A percentile compares a stretch with the other conserved stretches of the same genome.
These are phyloP conservation scores for Jacaranda copaia DNA, from an alignment of 257 asterid species.

Conservation along the genomic window DNA sequence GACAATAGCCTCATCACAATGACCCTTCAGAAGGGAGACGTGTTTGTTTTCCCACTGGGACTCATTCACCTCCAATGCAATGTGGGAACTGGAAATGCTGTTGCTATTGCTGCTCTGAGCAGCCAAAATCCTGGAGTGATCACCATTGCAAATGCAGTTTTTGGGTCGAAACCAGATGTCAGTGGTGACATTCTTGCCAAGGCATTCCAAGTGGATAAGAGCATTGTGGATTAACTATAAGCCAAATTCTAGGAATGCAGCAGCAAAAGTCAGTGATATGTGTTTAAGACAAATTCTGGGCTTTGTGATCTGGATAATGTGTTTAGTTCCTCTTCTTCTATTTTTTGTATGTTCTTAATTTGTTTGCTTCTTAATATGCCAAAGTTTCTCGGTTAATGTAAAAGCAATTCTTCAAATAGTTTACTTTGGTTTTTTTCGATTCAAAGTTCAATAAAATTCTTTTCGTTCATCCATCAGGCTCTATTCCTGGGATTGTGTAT, in stretches of 20 bases:
- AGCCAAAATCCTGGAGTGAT: constrained; percentile 28
- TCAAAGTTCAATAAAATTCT: too few relatives aligned
- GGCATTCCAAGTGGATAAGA: constrained; percentile 40
- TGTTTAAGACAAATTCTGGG: not conserved
- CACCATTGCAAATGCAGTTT: constrained; percentile 27
- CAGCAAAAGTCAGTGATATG: not conserved
- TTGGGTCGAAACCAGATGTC: constrained; percentile 35
- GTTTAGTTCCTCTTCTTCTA: not conserved
- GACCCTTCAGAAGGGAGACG: constrained; percentile 31
- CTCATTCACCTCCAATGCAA: constrained; percentile 40
- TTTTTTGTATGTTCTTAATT: not conserved
- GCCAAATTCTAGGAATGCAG: constrained; percentile 27
- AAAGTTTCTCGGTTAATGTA: not conserved
- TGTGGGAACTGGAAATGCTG: constrained; percentile 33
- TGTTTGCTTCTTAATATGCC: not conserved
- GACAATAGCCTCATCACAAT: constrained; percentile 19
- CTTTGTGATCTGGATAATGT: not conserved
- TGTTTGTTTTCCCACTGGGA: constrained; percentile 32
- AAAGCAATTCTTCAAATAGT: not conserved
- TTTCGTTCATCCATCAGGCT: too few relatives aligned
- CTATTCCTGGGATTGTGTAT: too few relatives aligned
- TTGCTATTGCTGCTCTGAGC: constrained; percentile 33
- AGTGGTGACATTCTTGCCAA: constrained; percentile 34
- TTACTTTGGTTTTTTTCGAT: too few relatives aligned
- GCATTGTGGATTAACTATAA: constrained; percentile 31